Conservation (phyloP, 2,329 filamentous ascomycete species). For the Phyllachora maydis region DNA sequence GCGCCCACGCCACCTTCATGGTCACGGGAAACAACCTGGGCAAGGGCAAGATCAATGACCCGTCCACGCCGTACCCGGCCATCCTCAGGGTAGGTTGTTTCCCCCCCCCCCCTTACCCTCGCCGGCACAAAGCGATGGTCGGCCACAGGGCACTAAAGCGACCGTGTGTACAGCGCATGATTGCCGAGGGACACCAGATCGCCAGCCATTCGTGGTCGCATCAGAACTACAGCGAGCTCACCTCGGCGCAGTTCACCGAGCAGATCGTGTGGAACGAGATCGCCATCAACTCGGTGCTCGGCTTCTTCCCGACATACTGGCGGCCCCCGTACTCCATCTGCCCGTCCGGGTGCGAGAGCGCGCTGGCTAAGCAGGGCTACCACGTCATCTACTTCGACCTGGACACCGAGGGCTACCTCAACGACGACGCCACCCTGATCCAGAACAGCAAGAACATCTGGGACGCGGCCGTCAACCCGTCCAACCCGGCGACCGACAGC, state of each 20-base stretch:
- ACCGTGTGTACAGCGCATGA: slow-evolving; percentile 21
- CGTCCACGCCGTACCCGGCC: slow-evolving; percentile 20
- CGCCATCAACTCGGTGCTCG: slow-evolving; percentile 19
- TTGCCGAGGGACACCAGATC: slow-evolving; percentile 22
- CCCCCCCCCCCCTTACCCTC: too few relatives aligned
- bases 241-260: slow-evolving; percentile 10
- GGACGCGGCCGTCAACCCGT: slow-evolving; percentile 8
- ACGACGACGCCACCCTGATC: slow-evolving; percentile 12
- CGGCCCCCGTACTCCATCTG: slow-evolving; percentile 21
- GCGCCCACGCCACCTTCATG: slow-evolving; percentile 48
- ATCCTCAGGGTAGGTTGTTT: slow-evolving; percentile 16
- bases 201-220: slow-evolving; percentile 26
- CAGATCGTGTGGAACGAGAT: slow-evolving; percentile 24
- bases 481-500: slow-evolving; percentile 6
- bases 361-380: slow-evolving; percentile 13
- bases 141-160: too few relatives aligned
- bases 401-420: slow-evolving; percentile 14
- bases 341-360: slow-evolving; percentile 9
- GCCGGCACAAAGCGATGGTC: too few relatives aligned
- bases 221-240: slow-evolving; percentile 15
- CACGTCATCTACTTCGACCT: slow-evolving; percentile 15
- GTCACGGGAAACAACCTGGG: slow-evolving; percentile 35
- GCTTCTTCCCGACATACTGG: slow-evolving; percentile 24
- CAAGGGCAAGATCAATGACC: slow-evolving; percentile 32
- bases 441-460: slow-evolving; percentile 12